Conservation (phyloP, 1,139 yeast species). For the Suhomyces terraborum region DNA sequence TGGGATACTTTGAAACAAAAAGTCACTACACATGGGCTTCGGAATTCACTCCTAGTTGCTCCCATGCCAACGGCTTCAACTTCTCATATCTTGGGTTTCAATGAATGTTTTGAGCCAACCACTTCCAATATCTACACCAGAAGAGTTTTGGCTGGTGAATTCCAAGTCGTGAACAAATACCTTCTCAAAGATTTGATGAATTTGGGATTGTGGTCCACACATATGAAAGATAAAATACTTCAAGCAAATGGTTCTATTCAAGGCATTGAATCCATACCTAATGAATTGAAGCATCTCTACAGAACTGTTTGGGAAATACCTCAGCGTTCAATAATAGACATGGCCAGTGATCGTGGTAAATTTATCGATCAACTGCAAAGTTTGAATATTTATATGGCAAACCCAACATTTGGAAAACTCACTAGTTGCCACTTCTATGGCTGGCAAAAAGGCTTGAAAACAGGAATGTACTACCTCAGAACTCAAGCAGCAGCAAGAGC, state of each 20-base stretch:
- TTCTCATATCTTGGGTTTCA: constrained; percentile 61
- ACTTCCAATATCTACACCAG: constrained; percentile 61
- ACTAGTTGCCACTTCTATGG: constrained; percentile 64
- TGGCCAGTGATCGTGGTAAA: constrained; percentile 64
- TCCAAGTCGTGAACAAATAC: constrained; percentile 60
- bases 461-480: constrained; percentile 65
- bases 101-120: constrained; percentile 65
- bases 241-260: constrained; percentile 58
- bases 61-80: constrained; percentile 71
- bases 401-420: constrained; percentile 59
- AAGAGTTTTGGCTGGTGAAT: constrained; percentile 63
- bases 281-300: constrained; percentile 52
- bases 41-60: constrained; percentile 62
- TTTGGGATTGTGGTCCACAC: constrained; percentile 56
- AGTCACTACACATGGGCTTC: constrained; percentile 49
- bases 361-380: constrained; percentile 64
- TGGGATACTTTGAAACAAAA: constrained; percentile 55
- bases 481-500: constrained; percentile 95
- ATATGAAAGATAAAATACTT: constrained; percentile 55
- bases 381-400: constrained; percentile 55
- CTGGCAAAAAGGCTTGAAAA: constrained; percentile 64
- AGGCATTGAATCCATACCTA: constrained; percentile 52
- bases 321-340: constrained; percentile 56
- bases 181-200: constrained; percentile 56
- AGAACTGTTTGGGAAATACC: constrained; percentile 65